Percentiles rank a stretch among this genome's conserved stretches.
Evolutionary conservation across 306 rosid genomes (phyloP).

Genomic region (Rosa rugosa): DNA sequence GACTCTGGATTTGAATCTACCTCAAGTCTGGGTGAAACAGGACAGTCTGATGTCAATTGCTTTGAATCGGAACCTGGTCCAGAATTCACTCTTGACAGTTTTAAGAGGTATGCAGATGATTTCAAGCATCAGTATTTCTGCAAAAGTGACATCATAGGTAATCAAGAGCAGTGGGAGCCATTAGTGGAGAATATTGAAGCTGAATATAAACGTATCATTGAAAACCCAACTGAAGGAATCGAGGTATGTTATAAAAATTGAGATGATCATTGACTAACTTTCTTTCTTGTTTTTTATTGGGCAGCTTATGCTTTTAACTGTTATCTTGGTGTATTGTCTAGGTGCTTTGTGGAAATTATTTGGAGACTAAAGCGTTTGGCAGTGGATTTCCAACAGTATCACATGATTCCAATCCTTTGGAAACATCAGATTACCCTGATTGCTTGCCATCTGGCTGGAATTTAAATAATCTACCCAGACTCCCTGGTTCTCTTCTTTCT

Average conservation of each 20-base stretch:
- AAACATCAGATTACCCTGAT: constrained; percentile 32
- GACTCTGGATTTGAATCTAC: constrained; percentile 34
- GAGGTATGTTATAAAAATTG: constrained; percentile 42
- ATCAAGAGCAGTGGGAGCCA: constrained; percentile 52
- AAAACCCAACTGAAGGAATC: constrained; percentile 77
- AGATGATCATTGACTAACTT: constrained; percentile 9
- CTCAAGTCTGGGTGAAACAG: constrained; percentile 29
- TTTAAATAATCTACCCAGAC: constrained; percentile 53
- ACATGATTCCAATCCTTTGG: constrained; percentile 35
- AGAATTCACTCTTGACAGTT: constrained; percentile 56
- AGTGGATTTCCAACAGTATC: constrained; percentile 63
- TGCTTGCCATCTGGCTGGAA: constrained; percentile 75
- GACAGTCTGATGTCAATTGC: constrained; percentile 25
- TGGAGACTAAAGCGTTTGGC: constrained; percentile 45
- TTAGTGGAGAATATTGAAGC: constrained; percentile 75
- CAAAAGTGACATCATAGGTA: constrained; percentile 27
- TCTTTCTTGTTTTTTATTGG: constrained; percentile 17
- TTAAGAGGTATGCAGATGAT: constrained; percentile 71
- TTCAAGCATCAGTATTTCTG: constrained; percentile 67
- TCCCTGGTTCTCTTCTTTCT: constrained; percentile 77
- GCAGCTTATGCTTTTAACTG: constrained; percentile 25
- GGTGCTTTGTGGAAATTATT: constrained; percentile 57
- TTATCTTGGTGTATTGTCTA: constrained; percentile 36
- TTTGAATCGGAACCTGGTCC: constrained; percentile 46
- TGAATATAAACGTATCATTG: constrained; percentile 69